Evolutionary conservation across 352 stramenopile species (phyloP), one percentile per base, ranked within the genome.

Genomic region (Aphanomyces invadans): DNA sequence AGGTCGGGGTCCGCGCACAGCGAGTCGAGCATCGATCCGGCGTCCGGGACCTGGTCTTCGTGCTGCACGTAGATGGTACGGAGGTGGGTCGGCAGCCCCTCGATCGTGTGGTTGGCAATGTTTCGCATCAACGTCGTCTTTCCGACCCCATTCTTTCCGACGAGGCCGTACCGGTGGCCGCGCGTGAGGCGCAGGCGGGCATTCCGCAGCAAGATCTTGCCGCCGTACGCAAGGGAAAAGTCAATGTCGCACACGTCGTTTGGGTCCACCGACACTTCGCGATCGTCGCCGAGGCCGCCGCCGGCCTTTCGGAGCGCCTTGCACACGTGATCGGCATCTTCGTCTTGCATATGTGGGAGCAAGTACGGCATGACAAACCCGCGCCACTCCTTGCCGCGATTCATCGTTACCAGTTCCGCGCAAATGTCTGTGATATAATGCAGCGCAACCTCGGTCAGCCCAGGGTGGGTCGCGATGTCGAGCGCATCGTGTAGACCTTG

Each of bases 201-300:
- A 73, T 98, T 98, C 76, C 97, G 91, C 56, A 98, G 80, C 55
- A 98, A 76, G 83, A 98, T 98, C 80, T 98, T 98, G 38, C 79
- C 79, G 59, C 81, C 81, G 72, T 88, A 90, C 19, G 81, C 81
- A 7, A 88, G 70, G 17, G 81, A 90, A 56, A 90, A 88, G 62
- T 88, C 80, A 4, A 88, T 55, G 62, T 88, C 78, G 59, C 79
- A 90, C 9, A 88, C 75, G 23, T 90, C 81, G 63, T 87, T 87
- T 31, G 78, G 77, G 71, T 87, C 77, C 5, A 72, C 84, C 21
- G 76, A 82, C 60, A 82, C 82, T 19, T 78, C 75, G 17, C 73
- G 73, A 15, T 85, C 78, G 31, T 74, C 76, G 21, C 76, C 78
- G 1, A 86, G 68, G n/a, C 77, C 77, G 10, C 78, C 77, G 32